Percentiles rank a stretch among this genome's conserved stretches.
Conservation (phyloP, 345 rosid species). For the Syzygium aqueum region DNA sequence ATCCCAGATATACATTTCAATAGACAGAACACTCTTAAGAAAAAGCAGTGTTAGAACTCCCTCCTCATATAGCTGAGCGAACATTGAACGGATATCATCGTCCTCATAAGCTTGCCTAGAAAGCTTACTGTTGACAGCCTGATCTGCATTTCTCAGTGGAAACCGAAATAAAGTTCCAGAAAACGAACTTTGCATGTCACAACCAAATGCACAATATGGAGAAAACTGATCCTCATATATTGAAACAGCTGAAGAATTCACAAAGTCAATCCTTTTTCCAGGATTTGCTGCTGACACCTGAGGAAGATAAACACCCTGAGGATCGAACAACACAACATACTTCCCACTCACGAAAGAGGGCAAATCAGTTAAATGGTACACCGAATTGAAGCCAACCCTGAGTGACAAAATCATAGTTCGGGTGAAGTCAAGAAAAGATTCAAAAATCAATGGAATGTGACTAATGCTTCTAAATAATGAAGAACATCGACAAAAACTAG, state of each 20-base stretch:
- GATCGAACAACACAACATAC: constrained; percentile 80
- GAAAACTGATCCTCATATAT: constrained; percentile 67
- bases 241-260: constrained; percentile 59
- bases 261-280: constrained; percentile 85
- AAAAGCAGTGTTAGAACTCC: constrained; percentile 71
- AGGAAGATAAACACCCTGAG: constrained; percentile 79
- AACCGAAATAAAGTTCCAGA: constrained; percentile 85
- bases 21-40: constrained; percentile 58
- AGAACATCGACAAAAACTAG: background rate
- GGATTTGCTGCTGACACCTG: constrained; percentile 84
- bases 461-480: background rate
- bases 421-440: constrained; percentile 4
- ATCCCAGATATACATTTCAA: constrained; percentile 86
- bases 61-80: constrained; percentile 69
- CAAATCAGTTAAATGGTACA: constrained; percentile 89
- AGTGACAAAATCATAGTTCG: constrained; percentile 2
- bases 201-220: constrained; percentile 87
- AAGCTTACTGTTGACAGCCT: constrained; percentile 71
- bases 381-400: constrained; percentile 94
- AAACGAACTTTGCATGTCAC: constrained; percentile 69
- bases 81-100: constrained; percentile 55
- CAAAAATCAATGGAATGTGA: background rate
- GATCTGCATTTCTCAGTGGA: constrained; percentile 72
- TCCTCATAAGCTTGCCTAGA: constrained; percentile 78
- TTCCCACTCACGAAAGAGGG: constrained; percentile 94